Conservation (phyloP, 2,329 filamentous ascomycete species). For the Fusarium sp. region DNA sequence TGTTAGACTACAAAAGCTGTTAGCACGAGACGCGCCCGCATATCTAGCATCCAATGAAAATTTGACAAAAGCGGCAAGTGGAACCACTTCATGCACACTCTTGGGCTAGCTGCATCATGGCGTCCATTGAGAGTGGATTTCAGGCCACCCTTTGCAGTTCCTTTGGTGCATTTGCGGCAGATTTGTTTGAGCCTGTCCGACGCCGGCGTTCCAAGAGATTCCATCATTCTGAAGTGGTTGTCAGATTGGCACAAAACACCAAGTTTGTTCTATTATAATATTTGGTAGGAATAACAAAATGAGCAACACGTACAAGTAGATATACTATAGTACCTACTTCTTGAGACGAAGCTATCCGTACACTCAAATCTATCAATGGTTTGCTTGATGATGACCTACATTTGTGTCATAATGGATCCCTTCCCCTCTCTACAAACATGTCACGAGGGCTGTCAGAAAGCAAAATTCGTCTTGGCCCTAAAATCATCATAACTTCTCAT, state of each 20-base stretch:
- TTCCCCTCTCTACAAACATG: background rate
- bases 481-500: constrained; percentile 10
- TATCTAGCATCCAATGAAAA: constrained; percentile 38
- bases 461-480: constrained; percentile 14
- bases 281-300: background rate
- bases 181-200: constrained; percentile 30
- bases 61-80: constrained; percentile 4
- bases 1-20: constrained; percentile 6
- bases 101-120: constrained; percentile 24
- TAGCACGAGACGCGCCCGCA: constrained; percentile 44
- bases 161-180: constrained; percentile 27
- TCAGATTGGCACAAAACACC: constrained; percentile 14
- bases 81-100: constrained; percentile 29
- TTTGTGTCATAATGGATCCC: background rate
- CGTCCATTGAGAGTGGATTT: constrained; percentile 14
- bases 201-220: constrained; percentile 31
- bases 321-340: background rate
- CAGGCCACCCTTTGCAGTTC: constrained; percentile 19
- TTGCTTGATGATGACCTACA: background rate
- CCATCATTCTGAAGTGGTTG: constrained; percentile 12
- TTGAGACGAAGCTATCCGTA: background rate
- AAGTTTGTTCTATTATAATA: background rate
- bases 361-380: background rate
- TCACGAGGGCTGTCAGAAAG: constrained; percentile 10
- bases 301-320: background rate